These are phyloP conservation scores for Zygoascus hellenicus DNA, from an alignment of 1,139 yeast genomes.

Conservation along the genomic window DNA sequence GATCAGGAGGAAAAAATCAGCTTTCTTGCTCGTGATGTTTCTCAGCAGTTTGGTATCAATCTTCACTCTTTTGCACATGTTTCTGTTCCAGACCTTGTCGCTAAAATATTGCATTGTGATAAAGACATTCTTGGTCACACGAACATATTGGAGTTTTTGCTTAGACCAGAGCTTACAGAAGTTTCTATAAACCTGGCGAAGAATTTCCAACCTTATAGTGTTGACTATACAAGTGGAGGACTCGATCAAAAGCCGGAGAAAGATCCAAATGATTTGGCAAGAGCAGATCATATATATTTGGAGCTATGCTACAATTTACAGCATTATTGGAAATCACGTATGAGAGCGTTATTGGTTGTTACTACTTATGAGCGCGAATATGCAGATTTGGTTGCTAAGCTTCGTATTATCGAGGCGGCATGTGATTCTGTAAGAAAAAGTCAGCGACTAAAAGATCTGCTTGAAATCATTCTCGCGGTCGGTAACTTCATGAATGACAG, in stretches of 20 bases:
- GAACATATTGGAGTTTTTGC: conserved; percentile 77
- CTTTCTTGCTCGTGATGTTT: conserved; percentile 70
- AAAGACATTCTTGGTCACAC: conserved; percentile 58
- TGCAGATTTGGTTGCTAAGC: conserved; percentile 56
- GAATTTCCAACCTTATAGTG: conserved; percentile 66
- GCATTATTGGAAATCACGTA: conserved; percentile 79
- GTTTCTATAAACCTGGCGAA: conserved; percentile 61
- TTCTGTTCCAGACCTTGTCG: conserved; percentile 57
- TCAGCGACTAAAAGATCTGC: conserved; percentile 55
- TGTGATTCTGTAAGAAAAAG: conserved; percentile 56
- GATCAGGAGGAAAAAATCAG: conserved; percentile 45
- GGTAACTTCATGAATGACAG: conserved; percentile 93
- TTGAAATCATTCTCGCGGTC: conserved; percentile 72
- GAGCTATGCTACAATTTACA: conserved; percentile 73
- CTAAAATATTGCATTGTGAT: conserved; percentile 66
- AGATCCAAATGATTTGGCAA: conserved; percentile 58
- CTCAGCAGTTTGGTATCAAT: conserved; percentile 90
- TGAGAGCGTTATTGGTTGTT: conserved; percentile 65
- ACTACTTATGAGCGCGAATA: conserved; percentile 72
- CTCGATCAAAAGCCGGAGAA: conserved; percentile 44
- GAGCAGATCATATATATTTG: conserved; percentile 76
- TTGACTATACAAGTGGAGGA: conserved; percentile 41
- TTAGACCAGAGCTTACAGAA: conserved; percentile 63
- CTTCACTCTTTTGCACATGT: conserved; percentile 68
- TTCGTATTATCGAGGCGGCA: conserved; percentile 64